Conservation (phyloP, 2,329 filamentous ascomycete genomes). For the Neophaeococcomyces mojaviensis region DNA sequence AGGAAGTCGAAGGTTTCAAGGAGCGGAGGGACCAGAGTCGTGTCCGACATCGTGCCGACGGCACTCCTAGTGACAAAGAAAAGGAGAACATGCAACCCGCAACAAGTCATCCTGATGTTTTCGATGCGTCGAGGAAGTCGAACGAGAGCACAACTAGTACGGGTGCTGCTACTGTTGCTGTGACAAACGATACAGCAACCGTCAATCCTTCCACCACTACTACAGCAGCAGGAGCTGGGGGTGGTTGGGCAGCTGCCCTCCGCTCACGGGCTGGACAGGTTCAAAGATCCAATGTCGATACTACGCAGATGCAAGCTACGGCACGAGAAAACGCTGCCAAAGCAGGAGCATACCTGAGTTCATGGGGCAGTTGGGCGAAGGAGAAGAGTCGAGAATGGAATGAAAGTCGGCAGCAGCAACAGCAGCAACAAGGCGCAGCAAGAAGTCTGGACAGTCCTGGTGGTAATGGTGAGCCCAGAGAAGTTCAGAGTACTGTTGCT, state of each 20-base stretch:
- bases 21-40: constrained; percentile 8
- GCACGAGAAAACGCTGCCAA: constrained; percentile 47
- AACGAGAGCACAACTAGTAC: constrained; percentile 23
- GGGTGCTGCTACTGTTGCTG: too few relatives aligned
- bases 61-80: constrained; percentile 29
- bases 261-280: constrained; percentile 18
- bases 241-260: constrained; percentile 25
- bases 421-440: neutral
- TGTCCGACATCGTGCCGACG: constrained; percentile 5
- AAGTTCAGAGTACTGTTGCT: too few relatives aligned
- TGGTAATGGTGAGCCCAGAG: too few relatives aligned
- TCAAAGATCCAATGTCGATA: constrained; percentile 37
- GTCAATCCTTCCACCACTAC: neutral
- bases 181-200: too few relatives aligned
- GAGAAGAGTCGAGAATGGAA: constrained; percentile 42
- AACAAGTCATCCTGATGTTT: constrained; percentile 7
- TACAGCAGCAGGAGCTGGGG: neutral
- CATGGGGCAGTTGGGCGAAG: constrained; percentile 55
- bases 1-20: constrained; percentile 16
- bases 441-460: neutral
- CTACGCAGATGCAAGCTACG: constrained; percentile 48
- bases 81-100: constrained; percentile 14
- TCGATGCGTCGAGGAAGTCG: neutral
- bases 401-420: constrained; percentile 28
- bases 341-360: constrained; percentile 56